Evolutionary conservation across 805 yeast genomes (phyloP).

Genomic region (Lachancea thermotolerans): DNA sequence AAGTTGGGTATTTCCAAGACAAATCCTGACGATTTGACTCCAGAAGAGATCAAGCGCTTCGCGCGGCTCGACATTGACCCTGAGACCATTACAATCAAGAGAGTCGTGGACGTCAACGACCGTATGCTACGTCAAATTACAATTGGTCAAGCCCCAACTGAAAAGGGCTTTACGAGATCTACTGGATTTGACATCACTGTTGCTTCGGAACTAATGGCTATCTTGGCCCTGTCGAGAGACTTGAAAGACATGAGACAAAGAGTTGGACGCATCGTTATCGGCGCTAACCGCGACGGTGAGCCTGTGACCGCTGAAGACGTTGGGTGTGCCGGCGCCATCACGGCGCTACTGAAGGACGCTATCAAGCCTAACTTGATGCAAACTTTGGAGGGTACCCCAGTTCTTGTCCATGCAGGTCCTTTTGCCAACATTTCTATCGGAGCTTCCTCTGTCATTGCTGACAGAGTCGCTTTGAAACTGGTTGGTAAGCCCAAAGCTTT

Average conservation of each 20-base stretch:
- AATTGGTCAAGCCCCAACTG: constrained; percentile 88
- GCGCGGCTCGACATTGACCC: constrained; percentile 88
- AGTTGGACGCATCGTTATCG: constrained; percentile 85
- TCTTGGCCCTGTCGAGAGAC: constrained; percentile 74
- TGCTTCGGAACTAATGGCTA: constrained; percentile 95
- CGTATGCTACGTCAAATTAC: constrained; percentile 84
- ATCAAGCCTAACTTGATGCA: constrained; percentile 96
- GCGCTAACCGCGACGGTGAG: constrained; percentile 62
- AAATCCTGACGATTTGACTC: constrained; percentile 72
- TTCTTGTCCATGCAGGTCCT: constrained; percentile 96
- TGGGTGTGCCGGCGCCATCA: constrained; percentile 92
- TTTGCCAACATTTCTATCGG: constrained; percentile 97
- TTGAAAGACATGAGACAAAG: constrained; percentile 80
- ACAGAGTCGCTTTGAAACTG: constrained; percentile 82
- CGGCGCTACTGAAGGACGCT: constrained; percentile 92
- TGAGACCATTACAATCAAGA: constrained; percentile 79
- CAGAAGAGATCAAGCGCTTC: constrained; percentile 65
- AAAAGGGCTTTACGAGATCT: constrained; percentile 76
- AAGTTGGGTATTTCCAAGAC: constrained; percentile 78
- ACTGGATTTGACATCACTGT: constrained; percentile 96
- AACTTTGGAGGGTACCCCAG: constrained; percentile 96
- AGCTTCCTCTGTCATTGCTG: constrained; percentile 91
- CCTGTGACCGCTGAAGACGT: constrained; percentile 92
- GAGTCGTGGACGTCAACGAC: constrained; percentile 94
- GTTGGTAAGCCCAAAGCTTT: constrained; percentile 56